Evolutionary conservation across 1,139 yeast genomes (phyloP), one percentile per base, ranked within the genome.

Genomic region (Candida sp.): DNA sequence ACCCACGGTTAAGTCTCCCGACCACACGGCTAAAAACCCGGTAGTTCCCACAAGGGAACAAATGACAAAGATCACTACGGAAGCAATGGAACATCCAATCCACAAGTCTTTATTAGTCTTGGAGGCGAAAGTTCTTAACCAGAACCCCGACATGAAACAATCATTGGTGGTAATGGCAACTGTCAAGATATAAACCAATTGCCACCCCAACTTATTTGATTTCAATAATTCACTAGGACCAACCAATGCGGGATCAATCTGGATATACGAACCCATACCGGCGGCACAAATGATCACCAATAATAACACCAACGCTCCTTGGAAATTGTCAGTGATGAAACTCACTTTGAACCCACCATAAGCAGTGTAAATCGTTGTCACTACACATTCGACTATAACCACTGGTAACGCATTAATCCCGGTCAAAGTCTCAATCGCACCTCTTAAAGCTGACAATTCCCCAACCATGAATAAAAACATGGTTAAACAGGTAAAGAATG

Each of bases 101-200:
- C 78, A 66, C 55, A 91, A 73, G 57, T 90, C 97, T 54, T 73
- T 81, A 63, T 89, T 81, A 8, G 90, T 70, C 49, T 81, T 79
- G 12, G 96, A 84, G 4, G 98, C 96, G 70, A 91, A 91, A 0
- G 98, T 87, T 58, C 98, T 76, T 51, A 91, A 70, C 98, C 98
- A 91, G 61, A 90, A 90, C 0, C 96, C 96, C 32, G 96, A 81
- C 77, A 91, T 71, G 63, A 91, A 90, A 57, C 91, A 82, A 59
- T 89, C 97, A 56, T 91, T 91, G 35, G 97, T 87, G 42, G 89
- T 77, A 58, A 91, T 85, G 25, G 97, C 97, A 37, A 91, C 84
- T 8, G 86, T 79, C 48, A 91, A 70, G 50, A 91, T 90, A 62
- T 89, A 91, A 36, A 90, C 65, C 52, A 91, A 75, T 71, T 90